Evolutionary conservation across 225 moss, liverwort and hornwort genomes (phyloP), one percentile per base, ranked within the genome.

Genomic region (Pleurozium schreberi): DNA sequence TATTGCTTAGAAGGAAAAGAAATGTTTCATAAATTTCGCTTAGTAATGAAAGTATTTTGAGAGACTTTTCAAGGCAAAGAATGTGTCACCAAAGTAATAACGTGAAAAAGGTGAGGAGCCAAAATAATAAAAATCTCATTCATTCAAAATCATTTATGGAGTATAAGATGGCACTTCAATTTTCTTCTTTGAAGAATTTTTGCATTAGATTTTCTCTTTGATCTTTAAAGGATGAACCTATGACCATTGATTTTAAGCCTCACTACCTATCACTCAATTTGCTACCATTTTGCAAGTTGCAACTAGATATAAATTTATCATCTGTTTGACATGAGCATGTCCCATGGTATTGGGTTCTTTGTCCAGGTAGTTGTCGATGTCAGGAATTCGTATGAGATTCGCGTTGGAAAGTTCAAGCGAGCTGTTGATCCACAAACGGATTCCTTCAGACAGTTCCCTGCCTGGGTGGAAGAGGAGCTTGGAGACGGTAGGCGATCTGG

Each of bases 311-410:
- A n/a, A n/a, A n/a, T n/a, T n/a, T n/a, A 65, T 86, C 12, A 66
- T 58, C 31, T 83, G 50, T 78, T 80, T 74, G 60, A 43, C 57
- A 92, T 75, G 66, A 85, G 60, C 38, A 14, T 88, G 49, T 84
- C 14, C 22, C 67, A 68, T 49, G 68, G 17, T 78, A 68, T n/a
- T 45, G 76, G 81, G 43, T 82, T 93, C 74, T 89, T 87, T 14
- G 38, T 89, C 62, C 95, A 98, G 98, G 92, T 99, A 52, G 96
- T 97, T 26, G 92, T 99, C 21, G 99, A 99, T 86, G 99, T 99
- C 21, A 92, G 99, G 88, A 99, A 99, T 82, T 93, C 93, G 70
- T 99, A 99, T 65, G 99, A 99, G 91, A 91, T 94, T 89, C 95
- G 97, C 38, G 94, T 99, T 81, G 97, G 99, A 69, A 96, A 94